Evolutionary conservation across 371 early-diverging fungal genomes (phyloP).

Genomic region (Syncephalastrum contaminatum): DNA sequence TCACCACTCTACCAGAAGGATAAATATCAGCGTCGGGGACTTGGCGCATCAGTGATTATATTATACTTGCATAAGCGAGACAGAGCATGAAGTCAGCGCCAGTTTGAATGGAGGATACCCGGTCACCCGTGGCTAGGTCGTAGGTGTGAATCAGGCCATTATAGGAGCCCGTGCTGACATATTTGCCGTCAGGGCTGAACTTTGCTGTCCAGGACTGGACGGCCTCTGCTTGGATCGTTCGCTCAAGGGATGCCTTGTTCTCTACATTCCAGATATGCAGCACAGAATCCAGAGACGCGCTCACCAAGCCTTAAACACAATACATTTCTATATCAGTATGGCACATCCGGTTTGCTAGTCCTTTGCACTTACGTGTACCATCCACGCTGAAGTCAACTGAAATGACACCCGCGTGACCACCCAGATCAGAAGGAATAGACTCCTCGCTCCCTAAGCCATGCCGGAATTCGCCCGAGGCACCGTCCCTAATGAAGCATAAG

Average conservation of each 20-base stretch:
- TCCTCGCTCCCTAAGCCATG: conserved; percentile 11
- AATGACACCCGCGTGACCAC: conserved; percentile 78
- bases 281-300: conserved; percentile 80
- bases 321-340: no score
- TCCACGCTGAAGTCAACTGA: conserved; percentile 68
- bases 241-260: conserved; percentile 40
- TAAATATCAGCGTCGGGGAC: background rate
- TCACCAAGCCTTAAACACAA: conserved; percentile 62
- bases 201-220: conserved; percentile 78
- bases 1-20: conserved; percentile 64
- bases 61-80: conserved; percentile 65
- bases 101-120: conserved; percentile 61
- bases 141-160: conserved; percentile 71
- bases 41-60: background rate
- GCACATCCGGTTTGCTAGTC: no score
- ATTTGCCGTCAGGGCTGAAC: conserved; percentile 72
- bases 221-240: conserved; percentile 64
- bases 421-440: conserved; percentile 32
- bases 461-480: conserved; percentile 55
- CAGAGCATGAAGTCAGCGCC: conserved; percentile 76
- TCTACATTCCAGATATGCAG: conserved; percentile 79
- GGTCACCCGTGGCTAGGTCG: conserved; percentile 64
- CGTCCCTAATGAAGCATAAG: conserved; percentile 50
- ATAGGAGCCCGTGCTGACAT: conserved; percentile 74
- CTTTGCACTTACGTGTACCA: conserved; percentile 70